Conservation (phyloP, 2,329 filamentous ascomycete genomes). For the Penicillium sp. region DNA sequence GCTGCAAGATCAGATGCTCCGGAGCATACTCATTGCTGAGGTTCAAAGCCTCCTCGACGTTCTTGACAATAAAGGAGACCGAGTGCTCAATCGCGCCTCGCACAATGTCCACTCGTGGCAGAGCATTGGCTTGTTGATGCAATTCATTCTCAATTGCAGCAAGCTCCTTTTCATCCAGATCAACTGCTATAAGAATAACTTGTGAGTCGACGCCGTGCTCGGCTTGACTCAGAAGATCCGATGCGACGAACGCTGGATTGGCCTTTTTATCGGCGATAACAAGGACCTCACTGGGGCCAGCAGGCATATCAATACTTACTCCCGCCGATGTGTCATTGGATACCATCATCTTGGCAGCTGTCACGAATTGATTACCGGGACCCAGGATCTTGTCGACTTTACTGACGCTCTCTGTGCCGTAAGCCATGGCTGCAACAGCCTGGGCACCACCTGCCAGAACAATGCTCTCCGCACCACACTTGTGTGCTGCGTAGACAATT, state of each 20-base stretch:
- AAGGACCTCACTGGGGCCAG: slow-evolving; percentile 93
- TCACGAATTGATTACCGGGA: slow-evolving; percentile 97
- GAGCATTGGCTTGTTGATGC: slow-evolving; percentile 76
- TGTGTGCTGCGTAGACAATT: slow-evolving; percentile 96
- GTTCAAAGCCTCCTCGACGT: slow-evolving; percentile 68
- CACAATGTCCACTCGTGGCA: slow-evolving; percentile 91
- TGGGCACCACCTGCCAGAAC: slow-evolving; percentile 94
- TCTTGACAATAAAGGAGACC: slow-evolving; percentile 73
- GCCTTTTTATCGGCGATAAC: slow-evolving; percentile 85
- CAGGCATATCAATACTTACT: slow-evolving; percentile 97
- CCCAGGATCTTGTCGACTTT: slow-evolving; percentile 99
- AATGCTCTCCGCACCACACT: slow-evolving; percentile 91
- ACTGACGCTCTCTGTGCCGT: slow-evolving; percentile 87
- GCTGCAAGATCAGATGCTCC: slow-evolving; percentile 90
- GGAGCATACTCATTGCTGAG: slow-evolving; percentile 94
- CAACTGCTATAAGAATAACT: slow-evolving; percentile 84
- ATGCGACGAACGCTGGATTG: slow-evolving; percentile 92
- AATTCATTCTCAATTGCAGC: slow-evolving; percentile 86
- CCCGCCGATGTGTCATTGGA: slow-evolving; percentile 95
- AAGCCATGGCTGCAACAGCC: slow-evolving; percentile 93
- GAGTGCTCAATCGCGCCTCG: slow-evolving; percentile 86
- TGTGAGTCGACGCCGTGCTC: slow-evolving; percentile 97
- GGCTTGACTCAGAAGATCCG: slow-evolving; percentile 89
- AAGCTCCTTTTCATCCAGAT: slow-evolving; percentile 68
- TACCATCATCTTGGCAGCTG: slow-evolving; percentile 96